Evolutionary conservation across 1,284 basidiomycete genomes (phyloP), one percentile per base, ranked within the genome.

Genomic region (Cystobasidium pallidum): DNA sequence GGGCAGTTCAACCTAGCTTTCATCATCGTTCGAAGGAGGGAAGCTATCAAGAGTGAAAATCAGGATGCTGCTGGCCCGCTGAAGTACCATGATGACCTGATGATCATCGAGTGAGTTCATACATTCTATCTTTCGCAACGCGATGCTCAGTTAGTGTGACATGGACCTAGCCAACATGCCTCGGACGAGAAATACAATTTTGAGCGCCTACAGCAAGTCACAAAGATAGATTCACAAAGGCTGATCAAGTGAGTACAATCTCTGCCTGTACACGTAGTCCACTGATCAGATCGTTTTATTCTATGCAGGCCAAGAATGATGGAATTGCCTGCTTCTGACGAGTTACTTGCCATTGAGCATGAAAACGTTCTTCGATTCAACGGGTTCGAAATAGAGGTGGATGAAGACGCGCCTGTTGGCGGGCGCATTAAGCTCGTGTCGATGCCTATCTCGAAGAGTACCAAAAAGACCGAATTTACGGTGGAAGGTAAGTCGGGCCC

Each of bases 1-100:
- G 96, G 96, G 0, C 96, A 99, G 81, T 99, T 97, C 82, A 99
- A 99, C 78, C 86, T 91, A 49, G 95, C 94, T 0, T 99, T 99
- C 81, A 94, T 99, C 81, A 87, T 99, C 73, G 88, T 88, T 0
- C 86, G 93, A 1, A 84, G 91, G 72, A 81, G 83, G 70, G 83
- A 63, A 15, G 82, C 75, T 39, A 64, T 75, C 49, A 72, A 74
- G 41, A 72, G 26, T 24, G 77, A 73, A 4, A 73, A 47, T 64
- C 6, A 34, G 3, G 70, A 66, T 45, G 75, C 67, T 24, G 17
- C 26, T 19, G 34, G 17, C 7, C 17, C 43, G 24, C 30, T 64
- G 39, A 15, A 30, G 32, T 39, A 73, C 47, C 26, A 75, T 47
- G 75, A 72, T 51, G 70, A 73, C 21, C 58, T 75, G 17, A 74